Conservation (phyloP, 257 asterid genomes). For the Mitragyna speciosa region DNA sequence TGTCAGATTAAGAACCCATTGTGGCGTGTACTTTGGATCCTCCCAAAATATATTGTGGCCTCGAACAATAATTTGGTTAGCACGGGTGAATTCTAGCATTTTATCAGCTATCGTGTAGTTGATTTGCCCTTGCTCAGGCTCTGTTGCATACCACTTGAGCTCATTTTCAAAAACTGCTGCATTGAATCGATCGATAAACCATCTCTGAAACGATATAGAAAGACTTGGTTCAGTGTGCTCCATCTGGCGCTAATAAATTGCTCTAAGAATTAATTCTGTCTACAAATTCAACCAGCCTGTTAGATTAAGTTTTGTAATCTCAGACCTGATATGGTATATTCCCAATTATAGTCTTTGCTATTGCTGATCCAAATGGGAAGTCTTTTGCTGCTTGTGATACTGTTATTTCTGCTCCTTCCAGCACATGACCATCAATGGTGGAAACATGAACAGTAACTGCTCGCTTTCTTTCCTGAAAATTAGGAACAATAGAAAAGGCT, state of each 20-base stretch:
- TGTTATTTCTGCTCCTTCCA: slow-evolving; percentile 30
- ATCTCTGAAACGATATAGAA: slow-evolving; percentile 27
- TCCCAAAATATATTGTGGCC: slow-evolving; percentile 81
- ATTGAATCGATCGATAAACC: slow-evolving; percentile 62
- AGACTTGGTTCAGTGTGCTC: background rate
- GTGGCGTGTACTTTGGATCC: slow-evolving; percentile 35
- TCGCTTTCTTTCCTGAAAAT: slow-evolving; percentile 42
- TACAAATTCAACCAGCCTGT: background rate
- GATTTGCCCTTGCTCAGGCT: slow-evolving; percentile 41
- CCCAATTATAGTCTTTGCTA: slow-evolving; percentile 38
- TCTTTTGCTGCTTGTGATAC: slow-evolving; percentile 40
- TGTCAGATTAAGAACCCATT: slow-evolving; percentile 52
- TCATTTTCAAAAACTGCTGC: slow-evolving; percentile 72
- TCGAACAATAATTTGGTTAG: slow-evolving; percentile 46
- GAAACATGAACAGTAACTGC: slow-evolving; percentile 38
- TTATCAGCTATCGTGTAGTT: slow-evolving; percentile 58
- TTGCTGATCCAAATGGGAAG: slow-evolving; percentile 56
- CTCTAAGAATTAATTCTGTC: slow-evolving; percentile 16
- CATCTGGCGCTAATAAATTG: slow-evolving; percentile 39
- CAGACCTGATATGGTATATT: slow-evolving; percentile 41
- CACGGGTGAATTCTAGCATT: slow-evolving; percentile 48
- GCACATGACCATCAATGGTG: slow-evolving; percentile 27
- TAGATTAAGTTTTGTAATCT: too few relatives aligned
- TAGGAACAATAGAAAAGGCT: background rate
- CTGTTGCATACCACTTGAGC: slow-evolving; percentile 67